Percentiles rank a stretch among this genome's conserved stretches.
Conservation (phyloP, 257 asterid species). For the Solanum lignicaule region DNA sequence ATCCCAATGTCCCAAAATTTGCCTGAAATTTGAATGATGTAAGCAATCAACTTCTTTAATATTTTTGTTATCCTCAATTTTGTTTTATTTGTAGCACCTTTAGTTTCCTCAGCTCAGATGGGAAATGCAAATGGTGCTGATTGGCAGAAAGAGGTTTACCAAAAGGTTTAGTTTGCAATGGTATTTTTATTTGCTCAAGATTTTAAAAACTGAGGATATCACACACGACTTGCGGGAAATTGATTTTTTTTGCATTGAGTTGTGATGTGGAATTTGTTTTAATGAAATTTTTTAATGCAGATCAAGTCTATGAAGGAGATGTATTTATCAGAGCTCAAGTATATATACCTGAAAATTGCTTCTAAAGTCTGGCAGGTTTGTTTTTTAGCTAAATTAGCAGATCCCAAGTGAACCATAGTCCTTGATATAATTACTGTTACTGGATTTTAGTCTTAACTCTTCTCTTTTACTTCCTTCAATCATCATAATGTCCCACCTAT, state of each 20-base stretch:
- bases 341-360: slow-evolving; percentile 52
- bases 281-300: slow-evolving; percentile 32
- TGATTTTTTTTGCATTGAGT: background rate
- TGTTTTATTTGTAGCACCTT: slow-evolving; percentile 29
- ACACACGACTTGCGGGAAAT: background rate
- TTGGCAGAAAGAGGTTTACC: slow-evolving; percentile 83
- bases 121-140: slow-evolving; percentile 59
- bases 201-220: background rate
- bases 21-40: background rate
- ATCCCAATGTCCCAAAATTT: background rate
- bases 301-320: slow-evolving; percentile 64
- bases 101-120: slow-evolving; percentile 64
- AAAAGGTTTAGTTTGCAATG: slow-evolving; percentile 28
- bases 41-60: background rate
- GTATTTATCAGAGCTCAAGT: slow-evolving; percentile 54
- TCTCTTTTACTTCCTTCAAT: background rate
- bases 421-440: background rate
- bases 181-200: background rate
- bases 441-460: background rate
- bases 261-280: background rate
- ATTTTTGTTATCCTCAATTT: background rate
- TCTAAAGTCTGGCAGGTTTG: slow-evolving; percentile 51
- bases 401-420: background rate
- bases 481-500: background rate
- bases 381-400: background rate